These are phyloP conservation scores for Elaeis guineensis DNA, from an alignment of 176 grass and related monocot species.

Conservation along the genomic window DNA sequence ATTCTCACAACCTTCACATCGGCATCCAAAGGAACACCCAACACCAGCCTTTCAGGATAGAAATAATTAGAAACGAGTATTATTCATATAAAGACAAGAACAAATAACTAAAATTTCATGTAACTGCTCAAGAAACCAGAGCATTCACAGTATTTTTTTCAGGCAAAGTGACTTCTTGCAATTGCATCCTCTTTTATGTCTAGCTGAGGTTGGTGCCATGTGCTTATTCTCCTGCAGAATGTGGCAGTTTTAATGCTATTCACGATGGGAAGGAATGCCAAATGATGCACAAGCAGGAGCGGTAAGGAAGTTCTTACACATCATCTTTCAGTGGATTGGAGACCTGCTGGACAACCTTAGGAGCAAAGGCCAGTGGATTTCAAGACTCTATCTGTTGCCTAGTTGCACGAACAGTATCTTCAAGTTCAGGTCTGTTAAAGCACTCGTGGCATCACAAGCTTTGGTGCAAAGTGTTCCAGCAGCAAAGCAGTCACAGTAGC, in stretches of 20 bases:
- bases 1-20: conserved; percentile 30
- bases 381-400: conserved; percentile 28
- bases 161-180: conserved; percentile 36
- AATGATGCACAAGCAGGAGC: background rate
- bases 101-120: background rate
- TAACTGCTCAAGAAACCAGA: conserved; percentile 14
- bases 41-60: conserved; percentile 22
- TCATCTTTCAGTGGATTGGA: conserved; percentile 10
- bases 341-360: conserved; percentile 20
- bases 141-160: conserved; percentile 38
- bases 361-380: conserved; percentile 36
- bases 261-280: background rate
- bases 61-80: background rate
- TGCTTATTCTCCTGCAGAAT: conserved; percentile 19
- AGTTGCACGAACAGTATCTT: conserved; percentile 18
- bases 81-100: background rate
- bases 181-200: conserved; percentile 37
- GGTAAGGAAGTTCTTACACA: conserved; percentile 11
- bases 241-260: no score
- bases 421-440: conserved; percentile 15
- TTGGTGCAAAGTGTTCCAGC: conserved; percentile 23
- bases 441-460: conserved; percentile 24
- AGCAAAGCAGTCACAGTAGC: conserved; percentile 38
- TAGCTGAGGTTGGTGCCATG: conserved; percentile 19
- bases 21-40: conserved; percentile 29